Percentiles rank a stretch among this genome's conserved stretches.
These are phyloP conservation scores for Fusarium illudens DNA, from an alignment of 2,329 filamentous ascomycete species.

Conservation along the genomic window DNA sequence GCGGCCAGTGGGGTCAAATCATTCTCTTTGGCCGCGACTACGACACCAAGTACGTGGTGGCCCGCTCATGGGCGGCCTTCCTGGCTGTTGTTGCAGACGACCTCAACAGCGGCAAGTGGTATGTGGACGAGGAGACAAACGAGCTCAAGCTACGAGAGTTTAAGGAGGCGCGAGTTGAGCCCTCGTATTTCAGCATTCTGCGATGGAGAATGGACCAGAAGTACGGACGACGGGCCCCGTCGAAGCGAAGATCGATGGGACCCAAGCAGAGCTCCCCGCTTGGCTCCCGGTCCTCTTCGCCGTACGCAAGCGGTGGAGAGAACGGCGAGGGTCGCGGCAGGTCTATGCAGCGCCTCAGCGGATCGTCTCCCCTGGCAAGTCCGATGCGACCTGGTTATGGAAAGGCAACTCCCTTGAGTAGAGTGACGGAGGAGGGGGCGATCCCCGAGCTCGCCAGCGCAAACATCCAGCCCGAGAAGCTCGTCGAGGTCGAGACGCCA, in stretches of 20 bases:
- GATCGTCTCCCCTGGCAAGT: slow-evolving; percentile 69
- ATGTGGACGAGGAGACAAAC: slow-evolving; percentile 88
- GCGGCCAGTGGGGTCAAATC: slow-evolving; percentile 93
- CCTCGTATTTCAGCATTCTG: slow-evolving; percentile 92
- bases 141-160: slow-evolving; percentile 95
- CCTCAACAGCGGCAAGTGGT: slow-evolving; percentile 86
- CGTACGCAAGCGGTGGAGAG: slow-evolving; percentile 73
- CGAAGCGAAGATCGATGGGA: slow-evolving; percentile 61
- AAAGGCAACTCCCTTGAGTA: slow-evolving; percentile 74
- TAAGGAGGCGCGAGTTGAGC: slow-evolving; percentile 87
- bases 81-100: slow-evolving; percentile 90
- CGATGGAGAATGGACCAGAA: slow-evolving; percentile 97
- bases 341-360: slow-evolving; percentile 74
- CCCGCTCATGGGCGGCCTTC: slow-evolving; percentile 89
- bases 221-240: slow-evolving; percentile 73
- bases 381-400: slow-evolving; percentile 72
- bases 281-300: slow-evolving; percentile 61
- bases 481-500: slow-evolving; percentile 66
- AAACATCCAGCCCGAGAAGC: slow-evolving; percentile 55
- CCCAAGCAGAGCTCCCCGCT: slow-evolving; percentile 57
- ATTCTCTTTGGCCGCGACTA: slow-evolving; percentile 98
- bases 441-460: slow-evolving; percentile 52
- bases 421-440: slow-evolving; percentile 74
- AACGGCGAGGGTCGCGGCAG: slow-evolving; percentile 71
- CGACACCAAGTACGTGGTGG: slow-evolving; percentile 97